phyloP scores from a whole-genome alignment of 352 stramenopile species.

The Poterioochromonas sp. region DNA sequence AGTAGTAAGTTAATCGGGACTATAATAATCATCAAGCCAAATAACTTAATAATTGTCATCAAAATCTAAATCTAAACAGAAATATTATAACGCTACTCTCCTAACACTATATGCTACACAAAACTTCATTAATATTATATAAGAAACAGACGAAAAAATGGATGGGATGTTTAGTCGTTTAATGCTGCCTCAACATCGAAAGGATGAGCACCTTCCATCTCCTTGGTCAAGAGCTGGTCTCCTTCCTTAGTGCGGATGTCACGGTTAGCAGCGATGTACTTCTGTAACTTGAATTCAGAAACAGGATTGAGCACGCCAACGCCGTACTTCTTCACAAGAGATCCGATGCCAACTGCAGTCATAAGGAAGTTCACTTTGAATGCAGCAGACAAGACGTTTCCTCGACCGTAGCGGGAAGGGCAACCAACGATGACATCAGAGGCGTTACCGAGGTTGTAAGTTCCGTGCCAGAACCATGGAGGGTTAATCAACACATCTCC shows the following conservation, averaged over 20 bases:
- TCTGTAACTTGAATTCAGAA: neutral
- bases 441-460: neutral
- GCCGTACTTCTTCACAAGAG: neutral
- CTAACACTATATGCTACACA: too few species aligned
- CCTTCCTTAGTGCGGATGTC: neutral
- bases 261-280: neutral
- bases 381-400: neutral
- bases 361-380: neutral
- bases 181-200: too few species aligned
- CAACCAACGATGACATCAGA: neutral
- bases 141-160: too few species aligned
- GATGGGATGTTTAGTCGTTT: too few species aligned
- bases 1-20: too few species aligned
- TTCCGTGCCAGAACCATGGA: slow-evolving; percentile 22
- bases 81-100: too few species aligned
- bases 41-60: neutral
- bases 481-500: slow-evolving; percentile 21
- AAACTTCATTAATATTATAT: too few species aligned
- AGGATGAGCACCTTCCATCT: neutral
- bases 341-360: neutral
- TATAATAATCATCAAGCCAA: too few species aligned
- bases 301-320: neutral
- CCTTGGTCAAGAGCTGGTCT: neutral
- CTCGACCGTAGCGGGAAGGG: neutral
- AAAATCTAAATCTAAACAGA: neutral